A percentile compares a stretch with the other conserved stretches of the same genome.
Evolutionary conservation across 2,329 filamentous ascomycete genomes (phyloP).

Genomic region (Penicillium sp.): DNA sequence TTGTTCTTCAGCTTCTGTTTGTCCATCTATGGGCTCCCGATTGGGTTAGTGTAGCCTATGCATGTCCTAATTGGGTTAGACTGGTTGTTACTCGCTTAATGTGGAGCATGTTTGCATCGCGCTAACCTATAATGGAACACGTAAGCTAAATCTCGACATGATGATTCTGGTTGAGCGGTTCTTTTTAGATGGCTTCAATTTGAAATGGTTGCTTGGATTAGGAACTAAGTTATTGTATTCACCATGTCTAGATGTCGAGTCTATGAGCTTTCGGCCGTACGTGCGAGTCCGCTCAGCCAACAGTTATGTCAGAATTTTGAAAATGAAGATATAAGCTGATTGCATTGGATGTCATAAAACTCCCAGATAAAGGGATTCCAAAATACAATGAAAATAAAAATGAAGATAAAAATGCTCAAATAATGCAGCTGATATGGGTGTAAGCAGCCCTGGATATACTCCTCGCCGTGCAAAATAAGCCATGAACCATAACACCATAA

Average conservation of each 20-base stretch:
- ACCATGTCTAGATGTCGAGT: too few species aligned
- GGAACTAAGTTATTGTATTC: fast-evolving
- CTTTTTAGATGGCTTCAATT: too few species aligned
- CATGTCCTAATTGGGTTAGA: not conserved
- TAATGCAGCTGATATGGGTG: not conserved
- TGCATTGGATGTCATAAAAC: too few species aligned
- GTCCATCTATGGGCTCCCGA: not conserved
- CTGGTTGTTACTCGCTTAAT: not conserved
- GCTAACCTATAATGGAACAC: not conserved
- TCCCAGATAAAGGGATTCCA: too few species aligned
- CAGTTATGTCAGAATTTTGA: too few species aligned
- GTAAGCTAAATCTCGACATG: not conserved
- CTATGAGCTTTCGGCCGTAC: too few species aligned
- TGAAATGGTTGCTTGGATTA: too few species aligned
- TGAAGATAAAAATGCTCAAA: too few species aligned
- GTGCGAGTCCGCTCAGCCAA: too few species aligned
- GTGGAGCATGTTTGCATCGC: not conserved
- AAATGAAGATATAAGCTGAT: too few species aligned
- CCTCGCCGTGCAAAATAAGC: not conserved
- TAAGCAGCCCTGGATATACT: not conserved
- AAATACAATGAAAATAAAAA: not conserved
- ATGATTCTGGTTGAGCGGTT: too few species aligned
- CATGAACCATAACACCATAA: not conserved
- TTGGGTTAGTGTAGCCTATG: not conserved
- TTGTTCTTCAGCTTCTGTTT: not conserved